Base-by-base conservation (phyloP, 2,329 filamentous ascomycete species). In the Scortechinia acanthostroma region DNA sequence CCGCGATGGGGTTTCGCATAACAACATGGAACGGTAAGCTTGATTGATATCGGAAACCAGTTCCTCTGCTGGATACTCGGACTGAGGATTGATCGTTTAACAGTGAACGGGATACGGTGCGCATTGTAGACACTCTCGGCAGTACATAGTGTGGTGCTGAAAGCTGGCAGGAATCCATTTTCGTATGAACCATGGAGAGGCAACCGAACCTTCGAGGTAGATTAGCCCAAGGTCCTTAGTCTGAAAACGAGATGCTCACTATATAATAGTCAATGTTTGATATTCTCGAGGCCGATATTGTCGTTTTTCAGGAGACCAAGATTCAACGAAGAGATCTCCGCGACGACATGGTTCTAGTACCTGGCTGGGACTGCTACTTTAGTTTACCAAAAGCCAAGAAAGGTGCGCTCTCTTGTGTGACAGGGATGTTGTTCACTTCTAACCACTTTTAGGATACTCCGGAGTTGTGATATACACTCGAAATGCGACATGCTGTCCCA, bases 291-390 rank as follows among this genome's bases (percentile, higher is more conserved):
- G 83, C 91, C 45, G 93, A 98, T 61, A 93, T 98, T 51, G 81
- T 97, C 16, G 76, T 96, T 47, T 90, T 97, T 71, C 93, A 98
- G 62, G 93, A 97, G 64, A 83, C 89, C 37, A 98, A 97, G 66
- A 96, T 97, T 33, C 93, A 97, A 59, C 77, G 86, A 47, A 95
- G 95, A 59, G 91, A 96, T 53, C 70, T 98, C 1, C 76, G 74
- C 33, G 93, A 97, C 72, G 93, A 97, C 54, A 97, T 97, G 89
- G 91, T 97, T 6, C 70, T 97, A 23, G 81, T 97, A 0, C 82
- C 88, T 0, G 93, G 93, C 13, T 98, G 91, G 91, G 93, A 98
- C 60, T 91, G 91, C 51, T 95, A 85, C 65, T 96, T 96, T 65
- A 96, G 90, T 59, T 71, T 98, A 20, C 93, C 93, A 0, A 89